Base-by-base conservation (phyloP, 768 basidiomycete genomes). In the Fistulinella prunicolor region DNA sequence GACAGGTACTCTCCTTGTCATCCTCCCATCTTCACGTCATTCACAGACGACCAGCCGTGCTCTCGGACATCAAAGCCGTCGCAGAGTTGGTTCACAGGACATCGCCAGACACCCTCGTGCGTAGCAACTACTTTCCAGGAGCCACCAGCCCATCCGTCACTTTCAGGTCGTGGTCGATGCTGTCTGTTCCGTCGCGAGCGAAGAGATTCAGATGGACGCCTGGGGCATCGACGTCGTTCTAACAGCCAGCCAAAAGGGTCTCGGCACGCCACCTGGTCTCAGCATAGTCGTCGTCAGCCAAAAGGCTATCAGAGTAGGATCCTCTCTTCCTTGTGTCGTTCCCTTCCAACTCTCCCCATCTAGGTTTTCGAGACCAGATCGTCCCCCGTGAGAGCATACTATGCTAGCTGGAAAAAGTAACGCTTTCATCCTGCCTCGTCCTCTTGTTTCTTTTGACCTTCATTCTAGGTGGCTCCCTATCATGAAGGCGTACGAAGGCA, bases 161-260 rank as follows among this genome's bases (percentile, higher is more conserved):
- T 17, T n/a, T 20, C 48, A 88, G 85, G 74, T 93, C 36, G 74
- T 89, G 8, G 74, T 93, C 49, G 96, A 99, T 62, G 91, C 82
- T n/a, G 96, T 99, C 22, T 99, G 96, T 70, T 86, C 93, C 2
- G 93, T 97, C 14, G 96, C 90, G 6, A 90, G 86, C 57, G 96
- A 98, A 66, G 93, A 97, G 65, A 94, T 99, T 59, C 81, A 76
- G 38, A 88, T 96, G 75, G 96, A 98, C 58, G 85, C 80, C 3
- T 98, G 96, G 96, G 83, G 78, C 21, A 75, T 98, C 44, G 96
- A 99, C 57, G 82, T 94, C 30, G 86, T 98, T 21, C 57, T 94
- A 35, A 81, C 85, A 14, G 93, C 90, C 9, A 85, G 82, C 48
- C 93, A 95, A 68, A 96, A 96, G 64, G 96, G 95, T 34, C 82